Evolutionary conservation across 108 stramenopile genomes (phyloP), one percentile per base, ranked within the genome.

Genomic region (Skeletonema menzelii): DNA sequence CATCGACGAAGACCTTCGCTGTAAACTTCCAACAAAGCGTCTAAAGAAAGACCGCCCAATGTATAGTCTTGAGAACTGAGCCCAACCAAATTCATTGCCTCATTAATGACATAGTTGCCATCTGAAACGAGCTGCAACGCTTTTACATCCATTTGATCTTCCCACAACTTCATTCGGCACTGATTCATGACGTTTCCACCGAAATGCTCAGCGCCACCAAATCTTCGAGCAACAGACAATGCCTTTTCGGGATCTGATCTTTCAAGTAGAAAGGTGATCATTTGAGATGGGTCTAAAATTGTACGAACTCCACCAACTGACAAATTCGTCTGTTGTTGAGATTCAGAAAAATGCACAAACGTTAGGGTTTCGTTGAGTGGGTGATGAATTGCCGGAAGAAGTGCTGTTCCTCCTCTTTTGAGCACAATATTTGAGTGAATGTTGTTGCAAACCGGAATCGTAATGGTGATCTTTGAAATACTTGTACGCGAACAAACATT

Each of bases 91-190:
- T 61, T 28, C 53, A 70, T 31, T 11, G 77, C 73, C 47, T 75
- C 46, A 28, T 59, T 15, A 27, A 83, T 69, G 4, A 83, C 77
- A 62, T 83, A 83, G 8, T 63, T 67, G 69, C 75, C 67, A 31
- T 83, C 68, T 28, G 77, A 75, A 37, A 83, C 42, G 0, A 75
- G 47, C 53, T 59, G 69, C 44, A 83, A 40, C 10, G 77, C 73
- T 37, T 65, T 22, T 17, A 67, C 28, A 56, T 83, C 68, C 22
- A 56, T 27, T 65, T 60, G 61, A 15, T 69, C 60, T 63, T 79
- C 77, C 82, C 82, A 83, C 12, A 83, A 10, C 11, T 70, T 56
- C 22, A 83, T 79, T 27, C 53, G 77, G 40, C 77, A 79, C 59
- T 79, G 53, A 40, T 83, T 66, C 77, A 83, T 79, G 20, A 83